Conservation (phyloP, 2,329 filamentous ascomycete genomes). For the Microdochium bolleyi region DNA sequence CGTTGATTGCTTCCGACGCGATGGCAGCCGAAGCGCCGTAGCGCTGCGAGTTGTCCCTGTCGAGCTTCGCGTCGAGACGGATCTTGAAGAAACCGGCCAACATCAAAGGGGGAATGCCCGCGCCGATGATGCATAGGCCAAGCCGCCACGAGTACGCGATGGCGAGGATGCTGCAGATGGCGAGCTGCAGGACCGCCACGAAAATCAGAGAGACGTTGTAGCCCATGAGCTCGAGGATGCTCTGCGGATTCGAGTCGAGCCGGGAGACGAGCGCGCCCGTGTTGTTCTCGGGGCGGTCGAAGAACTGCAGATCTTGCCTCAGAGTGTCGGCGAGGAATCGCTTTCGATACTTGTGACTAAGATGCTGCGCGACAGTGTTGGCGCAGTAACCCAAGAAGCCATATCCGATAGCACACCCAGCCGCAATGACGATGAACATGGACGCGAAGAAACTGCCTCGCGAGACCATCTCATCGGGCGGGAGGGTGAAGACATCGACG, state of each 20-base stretch:
- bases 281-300: slow-evolving; percentile 22
- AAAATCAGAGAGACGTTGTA: slow-evolving; percentile 32
- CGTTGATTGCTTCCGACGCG: slow-evolving; percentile 35
- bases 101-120: slow-evolving; percentile 30
- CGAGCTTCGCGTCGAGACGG: slow-evolving; percentile 30
- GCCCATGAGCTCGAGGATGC: slow-evolving; percentile 35
- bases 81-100: slow-evolving; percentile 31
- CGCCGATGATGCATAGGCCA: slow-evolving; percentile 31
- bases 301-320: slow-evolving; percentile 32
- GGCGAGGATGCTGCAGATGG: slow-evolving; percentile 28
- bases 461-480: slow-evolving; percentile 10
- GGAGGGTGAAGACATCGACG: slow-evolving; percentile 27
- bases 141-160: slow-evolving; percentile 35
- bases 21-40: slow-evolving; percentile 32
- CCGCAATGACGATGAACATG: slow-evolving; percentile 33
- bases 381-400: slow-evolving; percentile 23
- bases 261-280: slow-evolving; percentile 22
- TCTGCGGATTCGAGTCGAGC: slow-evolving; percentile 24
- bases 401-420: slow-evolving; percentile 24
- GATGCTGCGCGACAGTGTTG: slow-evolving; percentile 18
- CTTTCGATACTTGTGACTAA: slow-evolving; percentile 24
- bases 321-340: slow-evolving; percentile 20
- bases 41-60: slow-evolving; percentile 23
- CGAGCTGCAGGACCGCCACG: slow-evolving; percentile 29
- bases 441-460: slow-evolving; percentile 30